phyloP scores from a whole-genome alignment of 352 stramenopile genomes.

The Pythium guiyangense region DNA sequence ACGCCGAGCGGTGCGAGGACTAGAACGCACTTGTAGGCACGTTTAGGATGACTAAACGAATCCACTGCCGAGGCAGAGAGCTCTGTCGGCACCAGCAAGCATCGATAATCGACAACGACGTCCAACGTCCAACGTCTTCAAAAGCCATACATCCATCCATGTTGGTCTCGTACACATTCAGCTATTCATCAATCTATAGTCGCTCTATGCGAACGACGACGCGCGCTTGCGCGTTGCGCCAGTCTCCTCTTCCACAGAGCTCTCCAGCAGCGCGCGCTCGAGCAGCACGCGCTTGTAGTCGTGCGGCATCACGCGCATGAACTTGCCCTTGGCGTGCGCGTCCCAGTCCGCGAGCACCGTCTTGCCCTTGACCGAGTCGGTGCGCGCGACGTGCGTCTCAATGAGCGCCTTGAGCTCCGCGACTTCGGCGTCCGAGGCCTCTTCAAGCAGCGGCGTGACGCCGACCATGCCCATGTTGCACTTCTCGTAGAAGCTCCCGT shows the following conservation, averaged over 20 bases:
- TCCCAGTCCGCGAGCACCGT: too few species aligned
- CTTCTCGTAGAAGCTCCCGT: slow-evolving; percentile 88
- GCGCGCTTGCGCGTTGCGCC: slow-evolving; percentile 11
- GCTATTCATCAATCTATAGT: too few species aligned
- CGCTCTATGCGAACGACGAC: slow-evolving; percentile 13
- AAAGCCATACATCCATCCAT: too few species aligned
- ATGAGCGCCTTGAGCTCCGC: slow-evolving; percentile 86
- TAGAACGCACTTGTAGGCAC: too few species aligned
- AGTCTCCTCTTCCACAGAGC: neutral
- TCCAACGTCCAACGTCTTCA: too few species aligned
- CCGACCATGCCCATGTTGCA: slow-evolving; percentile 97
- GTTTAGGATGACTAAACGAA: too few species aligned
- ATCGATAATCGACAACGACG: too few species aligned
- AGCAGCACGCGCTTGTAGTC: slow-evolving; percentile 66
- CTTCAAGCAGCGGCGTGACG: slow-evolving; percentile 56
- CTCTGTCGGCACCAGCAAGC: too few species aligned
- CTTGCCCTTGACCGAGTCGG: slow-evolving; percentile 80
- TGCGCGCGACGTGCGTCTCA: slow-evolving; percentile 86
- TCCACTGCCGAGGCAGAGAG: too few species aligned
- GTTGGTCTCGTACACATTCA: too few species aligned
- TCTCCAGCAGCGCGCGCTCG: slow-evolving; percentile 29
- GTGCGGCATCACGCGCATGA: slow-evolving; percentile 62
- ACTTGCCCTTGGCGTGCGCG: slow-evolving; percentile 28
- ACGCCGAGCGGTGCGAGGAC: too few species aligned
- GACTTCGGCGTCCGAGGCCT: slow-evolving; percentile 66